Percentiles rank a stretch among this genome's conserved stretches.
phyloP scores from a whole-genome alignment of 78 protist species.

The Dictyostelium firmibasis region DNA sequence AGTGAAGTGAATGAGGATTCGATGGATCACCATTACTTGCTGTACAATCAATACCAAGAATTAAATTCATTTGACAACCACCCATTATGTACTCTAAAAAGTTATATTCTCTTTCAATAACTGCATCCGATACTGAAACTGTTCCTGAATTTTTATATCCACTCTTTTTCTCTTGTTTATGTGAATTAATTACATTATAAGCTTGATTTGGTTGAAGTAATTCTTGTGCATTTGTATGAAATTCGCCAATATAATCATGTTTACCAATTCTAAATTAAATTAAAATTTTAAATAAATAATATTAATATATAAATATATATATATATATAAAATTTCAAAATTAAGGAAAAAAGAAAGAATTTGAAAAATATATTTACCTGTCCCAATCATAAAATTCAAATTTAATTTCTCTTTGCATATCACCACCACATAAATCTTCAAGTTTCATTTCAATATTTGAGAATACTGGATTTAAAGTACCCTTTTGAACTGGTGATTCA shows the following conservation, averaged over 20 bases:
- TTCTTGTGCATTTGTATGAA: conserved; percentile 11
- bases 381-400: conserved; percentile 81
- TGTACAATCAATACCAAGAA: conserved; percentile 94
- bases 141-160: conserved; percentile 76
- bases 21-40: conserved; percentile 78
- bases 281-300: too few relatives aligned
- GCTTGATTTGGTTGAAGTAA: background rate
- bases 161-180: conserved; percentile 61
- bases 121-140: conserved; percentile 26
- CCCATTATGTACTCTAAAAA: conserved; percentile 86
- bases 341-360: too few relatives aligned
- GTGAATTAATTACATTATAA: conserved; percentile 3
- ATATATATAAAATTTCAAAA: too few relatives aligned
- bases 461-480: conserved; percentile 78
- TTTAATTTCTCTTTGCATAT: conserved; percentile 9
- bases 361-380: background rate
- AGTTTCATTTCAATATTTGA: background rate
- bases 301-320: too few relatives aligned
- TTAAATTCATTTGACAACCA: conserved; percentile 80
- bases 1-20: conserved; percentile 9
- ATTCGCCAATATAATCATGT: conserved; percentile 81
- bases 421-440: conserved; percentile 57
- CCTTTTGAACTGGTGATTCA: conserved; percentile 17
- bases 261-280: conserved; percentile 23
- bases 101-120: conserved; percentile 2